These are phyloP conservation scores for Syncephalastrum sp. DNA, from an alignment of 371 early-diverging fungal species.

Conservation along the genomic window DNA sequence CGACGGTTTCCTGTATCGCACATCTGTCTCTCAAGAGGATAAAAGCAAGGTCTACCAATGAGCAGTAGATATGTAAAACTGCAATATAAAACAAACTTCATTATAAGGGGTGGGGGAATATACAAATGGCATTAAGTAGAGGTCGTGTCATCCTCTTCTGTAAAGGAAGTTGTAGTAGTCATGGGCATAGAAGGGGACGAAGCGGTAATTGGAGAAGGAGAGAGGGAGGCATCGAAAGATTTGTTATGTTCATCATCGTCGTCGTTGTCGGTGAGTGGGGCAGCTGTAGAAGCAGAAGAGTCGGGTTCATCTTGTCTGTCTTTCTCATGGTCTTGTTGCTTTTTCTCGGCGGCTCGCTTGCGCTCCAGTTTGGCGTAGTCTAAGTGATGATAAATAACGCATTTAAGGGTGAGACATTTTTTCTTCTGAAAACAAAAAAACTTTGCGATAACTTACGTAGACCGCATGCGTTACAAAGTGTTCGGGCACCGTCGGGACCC, in stretches of 20 bases:
- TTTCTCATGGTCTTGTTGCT: constrained; percentile 2
- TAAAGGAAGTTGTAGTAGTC: too few relatives aligned
- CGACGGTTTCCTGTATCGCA: constrained; percentile 81
- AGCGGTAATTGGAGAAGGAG: too few relatives aligned
- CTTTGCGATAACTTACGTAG: constrained; percentile 47
- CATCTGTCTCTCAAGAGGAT: constrained; percentile 66
- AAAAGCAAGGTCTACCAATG: constrained; percentile 34
- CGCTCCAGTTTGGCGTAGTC: constrained; percentile 44
- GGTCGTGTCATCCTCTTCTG: too few relatives aligned
- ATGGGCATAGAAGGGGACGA: too few relatives aligned
- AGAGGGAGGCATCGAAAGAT: too few relatives aligned
- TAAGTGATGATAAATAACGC: constrained; percentile 6
- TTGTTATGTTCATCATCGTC: too few relatives aligned
- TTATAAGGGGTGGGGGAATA: too few relatives aligned
- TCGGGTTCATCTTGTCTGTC: background rate
- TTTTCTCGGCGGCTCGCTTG: constrained; percentile 21
- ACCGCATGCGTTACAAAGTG: constrained; percentile 71
- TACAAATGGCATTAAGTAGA: too few relatives aligned
- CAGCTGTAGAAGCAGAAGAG: too few relatives aligned
- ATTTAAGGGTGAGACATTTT: constrained; percentile 4
- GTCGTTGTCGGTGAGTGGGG: too few relatives aligned
- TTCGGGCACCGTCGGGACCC: constrained; percentile 68
- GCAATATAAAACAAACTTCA: too few relatives aligned
- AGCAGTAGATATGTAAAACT: too few relatives aligned
- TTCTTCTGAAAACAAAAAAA: constrained; percentile 38